Evolutionary conservation across 1,284 basidiomycete genomes (phyloP), one percentile per base, ranked within the genome.

Genomic region (Cryptococcus sp.): DNA sequence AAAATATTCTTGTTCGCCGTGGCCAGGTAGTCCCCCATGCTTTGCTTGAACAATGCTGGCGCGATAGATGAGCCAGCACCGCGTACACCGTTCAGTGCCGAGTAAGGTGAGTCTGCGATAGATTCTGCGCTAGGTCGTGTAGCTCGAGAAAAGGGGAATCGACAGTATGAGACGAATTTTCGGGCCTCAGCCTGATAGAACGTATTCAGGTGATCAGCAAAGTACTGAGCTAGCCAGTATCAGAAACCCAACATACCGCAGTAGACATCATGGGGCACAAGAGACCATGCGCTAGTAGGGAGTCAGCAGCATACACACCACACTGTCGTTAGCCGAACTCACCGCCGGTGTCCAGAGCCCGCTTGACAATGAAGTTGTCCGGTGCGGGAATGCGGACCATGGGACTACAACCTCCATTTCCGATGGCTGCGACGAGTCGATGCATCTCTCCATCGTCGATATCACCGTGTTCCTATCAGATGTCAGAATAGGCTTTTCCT

Each of bases 331-430:
- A 20, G 10, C 3, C 23, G 16, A 2, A 42, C 61, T 54, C n/a
- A 60, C 54, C 67, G 20, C 75, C 75, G 3, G 70, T 63, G 58
- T 77, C 75, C n/a, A 77, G 61, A 3, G 75, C 73, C 5, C 75
- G 58, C 64, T 77, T 77, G 62, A 77, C 65, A 41, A 71, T 57
- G 46, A 60, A 69, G n/a, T 62, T 61, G 50, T 74, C 72, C 35
- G 67, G 68, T 7, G 62, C 66, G 0, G 73, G 71, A 11, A 75
- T 66, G 6, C 75, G 67, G 27, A 75, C 66, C 48, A 75, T 72
- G 10, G 75, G 72, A n/a, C 63, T 65, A 27, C 64, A 68, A 7
- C 66, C 66, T 43, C 59, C 50, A 22, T 55, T 56, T 13, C 64
- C 63, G n/a, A 58, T 61, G 23, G 69, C 66, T 1, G 65, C 58